Evolutionary conservation across 2,329 filamentous ascomycete genomes (phyloP).

Genomic region (Clarireedia paspali): DNA sequence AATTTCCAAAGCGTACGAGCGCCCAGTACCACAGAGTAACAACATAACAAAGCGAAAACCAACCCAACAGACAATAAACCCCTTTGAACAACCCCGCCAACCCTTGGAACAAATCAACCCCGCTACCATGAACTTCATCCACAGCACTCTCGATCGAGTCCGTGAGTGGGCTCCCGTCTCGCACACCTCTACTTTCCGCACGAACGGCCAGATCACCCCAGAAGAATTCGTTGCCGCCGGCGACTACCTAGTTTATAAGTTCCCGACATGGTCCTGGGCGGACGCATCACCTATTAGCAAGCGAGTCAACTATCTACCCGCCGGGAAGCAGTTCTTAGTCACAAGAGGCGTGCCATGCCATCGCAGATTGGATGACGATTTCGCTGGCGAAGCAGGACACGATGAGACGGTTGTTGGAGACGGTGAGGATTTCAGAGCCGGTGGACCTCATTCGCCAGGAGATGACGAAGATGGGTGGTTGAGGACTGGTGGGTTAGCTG

Average conservation of each 20-base stretch:
- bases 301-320: conserved; percentile 72
- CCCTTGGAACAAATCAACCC: conserved; percentile 8
- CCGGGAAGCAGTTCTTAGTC: conserved; percentile 90
- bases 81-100: conserved; percentile 3
- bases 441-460: conserved; percentile 37
- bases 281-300: conserved; percentile 76
- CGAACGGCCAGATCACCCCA: conserved; percentile 90
- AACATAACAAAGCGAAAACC: background rate
- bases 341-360: conserved; percentile 93
- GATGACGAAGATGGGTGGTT: conserved; percentile 85
- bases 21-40: background rate
- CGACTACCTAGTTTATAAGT: conserved; percentile 98
- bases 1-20: background rate
- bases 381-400: conserved; percentile 77
- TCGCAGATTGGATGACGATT: conserved; percentile 84
- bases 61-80: background rate
- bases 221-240: conserved; percentile 94
- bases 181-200: conserved; percentile 87
- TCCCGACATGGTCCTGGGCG: conserved; percentile 96
- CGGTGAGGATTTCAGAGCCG: conserved; percentile 54
- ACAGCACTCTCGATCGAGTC: conserved; percentile 85
- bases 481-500: conserved; percentile 72
- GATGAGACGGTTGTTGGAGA: conserved; percentile 83
- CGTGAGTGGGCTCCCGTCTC: conserved; percentile 87
- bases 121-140: conserved; percentile 72